Base-by-base conservation (phyloP, 305 asterid genomes). In the Fraxinus latifolia region DNA sequence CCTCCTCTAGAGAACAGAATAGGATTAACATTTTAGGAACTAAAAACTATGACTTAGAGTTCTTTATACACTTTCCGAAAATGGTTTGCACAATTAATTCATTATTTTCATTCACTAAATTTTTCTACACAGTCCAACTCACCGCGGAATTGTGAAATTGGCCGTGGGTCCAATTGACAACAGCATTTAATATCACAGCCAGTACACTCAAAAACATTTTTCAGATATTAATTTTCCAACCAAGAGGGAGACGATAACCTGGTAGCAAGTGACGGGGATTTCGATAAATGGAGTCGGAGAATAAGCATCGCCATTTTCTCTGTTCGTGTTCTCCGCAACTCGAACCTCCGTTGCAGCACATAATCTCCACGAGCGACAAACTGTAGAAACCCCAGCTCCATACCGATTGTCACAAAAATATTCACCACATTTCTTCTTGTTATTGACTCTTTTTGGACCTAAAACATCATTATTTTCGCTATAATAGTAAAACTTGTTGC, bases 181-280 rank as follows among this genome's bases (percentile, higher is more conserved):
- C 76, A 23, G 3, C 27, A 60, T 33, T 81, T 27, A 31, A 71
- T 33, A 58, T 14, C 70, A 25, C 79, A 44, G 47, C 77, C 34
- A 14, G 58, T 19, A 33, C 42, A 72, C 9, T 73, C 21, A 21
- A 55, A 74, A 47, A 76, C 77, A 78, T 58, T 75, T 29, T 73
- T 47, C 74, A 71, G 76, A 67, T 25, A 33, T 53, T 71, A 68
- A 71, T 71, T 32, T 19, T 27, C 23, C 36, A 81, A 31, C 74
- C n/a, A 67, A 72, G 6, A 6, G 44, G 44, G 47, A 31, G 76
- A 23, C 25, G 42, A 50, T 39, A 78, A 92, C 98, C 99, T 93
- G 97, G 85, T 91, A 95, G 90, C 99, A 93, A 71, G 97, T 91
- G 91, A 93, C 95, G 29, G 97, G 98, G 84, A 95, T 92, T 88